Evolutionary conservation across 2,329 filamentous ascomycete genomes (phyloP).

Genomic region (Hymenoscyphus fructigenus): DNA sequence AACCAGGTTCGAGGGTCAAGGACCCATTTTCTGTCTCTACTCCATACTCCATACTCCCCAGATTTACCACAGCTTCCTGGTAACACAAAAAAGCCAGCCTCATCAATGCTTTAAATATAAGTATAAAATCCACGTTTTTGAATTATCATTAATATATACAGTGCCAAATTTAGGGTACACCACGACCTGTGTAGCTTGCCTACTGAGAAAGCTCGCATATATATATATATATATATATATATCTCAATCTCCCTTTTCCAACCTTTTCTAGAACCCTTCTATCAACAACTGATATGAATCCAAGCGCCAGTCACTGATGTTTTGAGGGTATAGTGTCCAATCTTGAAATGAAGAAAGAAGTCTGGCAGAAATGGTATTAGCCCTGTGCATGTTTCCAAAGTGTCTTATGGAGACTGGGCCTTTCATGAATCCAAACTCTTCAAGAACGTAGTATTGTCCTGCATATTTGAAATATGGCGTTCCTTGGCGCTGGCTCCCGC

Average conservation of each 20-base stretch:
- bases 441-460: background rate
- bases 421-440: background rate
- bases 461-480: background rate
- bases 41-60: background rate
- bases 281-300: background rate
- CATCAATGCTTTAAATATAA: background rate
- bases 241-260: background rate
- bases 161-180: background rate
- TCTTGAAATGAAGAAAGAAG: background rate
- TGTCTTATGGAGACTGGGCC: background rate
- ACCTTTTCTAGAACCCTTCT: background rate
- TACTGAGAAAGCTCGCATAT: background rate
- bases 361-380: background rate
- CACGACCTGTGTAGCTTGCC: background rate
- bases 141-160: background rate
- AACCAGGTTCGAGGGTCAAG: background rate
- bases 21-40: background rate
- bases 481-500: background rate
- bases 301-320: background rate
- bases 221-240: too few relatives aligned
- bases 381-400: background rate
- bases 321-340: too few relatives aligned
- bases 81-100: background rate
- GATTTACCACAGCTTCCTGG: background rate
- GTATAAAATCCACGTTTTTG: background rate